Percentiles rank a stretch among this genome's conserved stretches.
phyloP scores from a whole-genome alignment of 176 grass and related monocot species.

The Thalia dealbata region DNA sequence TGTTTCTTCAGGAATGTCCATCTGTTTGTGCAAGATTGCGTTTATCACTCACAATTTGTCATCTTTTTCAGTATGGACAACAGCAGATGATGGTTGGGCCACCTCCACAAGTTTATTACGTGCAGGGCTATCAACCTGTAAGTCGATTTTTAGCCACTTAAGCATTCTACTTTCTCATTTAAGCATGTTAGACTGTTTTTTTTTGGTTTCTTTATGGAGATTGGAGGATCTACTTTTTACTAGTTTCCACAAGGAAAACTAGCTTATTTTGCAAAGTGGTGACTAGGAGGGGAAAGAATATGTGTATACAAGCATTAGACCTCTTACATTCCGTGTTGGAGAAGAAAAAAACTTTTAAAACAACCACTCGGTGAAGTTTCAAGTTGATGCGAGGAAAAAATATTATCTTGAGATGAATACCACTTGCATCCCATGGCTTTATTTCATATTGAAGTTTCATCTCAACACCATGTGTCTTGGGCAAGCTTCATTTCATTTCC shows the following conservation, averaged over 20 bases:
- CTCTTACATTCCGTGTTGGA: background rate
- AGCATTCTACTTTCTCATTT: background rate
- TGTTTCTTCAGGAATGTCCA: background rate
- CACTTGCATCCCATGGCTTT: no score
- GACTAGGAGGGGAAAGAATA: no score
- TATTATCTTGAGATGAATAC: no score
- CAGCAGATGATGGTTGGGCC: slow-evolving; percentile 63
- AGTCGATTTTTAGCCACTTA: slow-evolving; percentile 14
- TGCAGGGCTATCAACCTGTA: slow-evolving; percentile 33
- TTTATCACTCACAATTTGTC: background rate
- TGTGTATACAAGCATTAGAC: no score
- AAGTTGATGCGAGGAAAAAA: background rate
- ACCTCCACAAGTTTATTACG: slow-evolving; percentile 49
- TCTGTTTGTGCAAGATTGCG: background rate
- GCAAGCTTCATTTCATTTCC: no score
- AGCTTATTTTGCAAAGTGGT: background rate
- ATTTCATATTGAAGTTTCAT: no score
- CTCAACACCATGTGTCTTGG: no score
- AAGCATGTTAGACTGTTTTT: background rate
- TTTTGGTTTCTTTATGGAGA: background rate
- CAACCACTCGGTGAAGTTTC: background rate
- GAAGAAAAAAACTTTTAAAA: background rate
- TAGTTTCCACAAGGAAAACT: background rate
- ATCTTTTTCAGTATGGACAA: slow-evolving; percentile 54
- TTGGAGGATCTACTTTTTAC: background rate